Conservation (phyloP, 768 basidiomycete genomes). For the Zangia roseola region DNA sequence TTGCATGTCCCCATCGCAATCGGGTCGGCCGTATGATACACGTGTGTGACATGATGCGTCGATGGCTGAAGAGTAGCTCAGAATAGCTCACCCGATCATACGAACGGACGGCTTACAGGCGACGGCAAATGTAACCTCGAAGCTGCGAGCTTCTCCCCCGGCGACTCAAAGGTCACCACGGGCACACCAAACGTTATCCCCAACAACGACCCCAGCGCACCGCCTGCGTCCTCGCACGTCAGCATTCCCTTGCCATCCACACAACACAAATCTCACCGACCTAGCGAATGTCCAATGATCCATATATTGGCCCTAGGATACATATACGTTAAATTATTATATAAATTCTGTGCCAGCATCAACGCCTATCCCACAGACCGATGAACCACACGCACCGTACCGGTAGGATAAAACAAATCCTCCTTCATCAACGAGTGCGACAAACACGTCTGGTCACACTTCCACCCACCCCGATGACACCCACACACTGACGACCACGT, state of each 20-base stretch:
- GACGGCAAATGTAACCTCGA: constrained; percentile 80
- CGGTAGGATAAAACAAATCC: constrained; percentile 86
- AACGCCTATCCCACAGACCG: background rate
- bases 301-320: constrained; percentile 91
- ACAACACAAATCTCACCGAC: constrained; percentile 37
- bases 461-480: constrained; percentile 78
- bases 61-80: constrained; percentile 50
- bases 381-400: constrained; percentile 57
- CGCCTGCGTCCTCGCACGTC: constrained; percentile 36
- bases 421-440: constrained; percentile 75
- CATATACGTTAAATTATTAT: constrained; percentile 91
- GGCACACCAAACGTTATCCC: constrained; percentile 89
- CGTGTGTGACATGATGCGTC: constrained; percentile 78
- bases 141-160: constrained; percentile 83
- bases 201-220: constrained; percentile 76
- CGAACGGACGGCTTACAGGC: constrained; percentile 50
- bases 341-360: constrained; percentile 63
- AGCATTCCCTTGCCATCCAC: constrained; percentile 4
- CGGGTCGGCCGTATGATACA: constrained; percentile 94
- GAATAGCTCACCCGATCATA: background rate
- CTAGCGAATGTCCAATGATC: constrained; percentile 77
- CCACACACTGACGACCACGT: constrained; percentile 93
- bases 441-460: constrained; percentile 79
- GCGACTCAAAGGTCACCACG: constrained; percentile 85
- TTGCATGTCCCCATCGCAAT: constrained; percentile 90